Percentiles rank a stretch among this genome's conserved stretches.
Evolutionary conservation across 345 rosid genomes (phyloP).

Genomic region (Acer saccharum): DNA sequence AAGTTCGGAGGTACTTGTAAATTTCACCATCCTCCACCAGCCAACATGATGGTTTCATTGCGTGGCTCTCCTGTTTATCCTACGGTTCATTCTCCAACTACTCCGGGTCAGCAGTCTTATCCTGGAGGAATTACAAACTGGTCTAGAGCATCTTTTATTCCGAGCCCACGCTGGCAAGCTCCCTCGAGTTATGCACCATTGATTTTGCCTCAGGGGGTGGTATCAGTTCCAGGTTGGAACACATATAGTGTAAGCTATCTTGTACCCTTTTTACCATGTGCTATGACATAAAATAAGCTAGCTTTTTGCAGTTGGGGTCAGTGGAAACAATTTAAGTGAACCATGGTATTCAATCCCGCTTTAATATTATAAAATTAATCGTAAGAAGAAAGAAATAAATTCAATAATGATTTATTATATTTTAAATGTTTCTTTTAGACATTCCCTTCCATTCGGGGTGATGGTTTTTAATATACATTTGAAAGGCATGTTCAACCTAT

Average conservation of each 20-base stretch:
- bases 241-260: conserved; percentile 66
- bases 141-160: conserved; percentile 87
- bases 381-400: neutral
- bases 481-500: conserved; percentile 1
- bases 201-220: conserved; percentile 86
- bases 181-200: conserved; percentile 83
- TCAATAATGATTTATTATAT: neutral
- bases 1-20: conserved; percentile 94
- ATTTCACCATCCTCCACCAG: conserved; percentile 95
- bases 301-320: neutral
- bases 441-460: neutral
- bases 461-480: neutral
- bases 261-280: conserved; percentile 7
- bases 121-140: conserved; percentile 68
- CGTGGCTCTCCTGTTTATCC: conserved; percentile 79
- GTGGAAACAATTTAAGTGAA: conserved; percentile 3
- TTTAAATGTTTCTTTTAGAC: neutral
- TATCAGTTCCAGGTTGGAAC: conserved; percentile 94
- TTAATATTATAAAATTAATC: neutral
- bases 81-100: conserved; percentile 70
- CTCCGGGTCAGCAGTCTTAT: conserved; percentile 74
- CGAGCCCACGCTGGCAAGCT: conserved; percentile 96
- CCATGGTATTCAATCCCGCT: conserved; percentile 3
- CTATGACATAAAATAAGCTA: conserved; percentile 1
- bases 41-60: conserved; percentile 75